These are phyloP conservation scores for Delonix regia DNA, from an alignment of 306 rosid genomes.

Conservation along the genomic window DNA sequence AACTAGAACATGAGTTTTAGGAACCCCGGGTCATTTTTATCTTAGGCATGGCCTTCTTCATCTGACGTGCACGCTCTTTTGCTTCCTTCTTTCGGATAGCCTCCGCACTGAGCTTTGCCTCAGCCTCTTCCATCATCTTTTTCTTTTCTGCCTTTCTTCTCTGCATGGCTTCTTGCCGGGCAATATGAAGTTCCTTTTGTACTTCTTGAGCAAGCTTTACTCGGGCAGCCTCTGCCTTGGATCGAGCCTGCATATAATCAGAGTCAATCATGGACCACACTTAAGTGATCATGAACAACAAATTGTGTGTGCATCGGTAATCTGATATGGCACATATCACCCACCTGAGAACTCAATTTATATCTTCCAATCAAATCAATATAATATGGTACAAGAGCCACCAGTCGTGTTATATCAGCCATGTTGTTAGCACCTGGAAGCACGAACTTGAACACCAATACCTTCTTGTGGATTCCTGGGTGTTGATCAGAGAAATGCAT, in stretches of 20 bases:
- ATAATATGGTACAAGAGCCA: slow-evolving; percentile 84
- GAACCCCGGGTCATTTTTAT: slow-evolving; percentile 85
- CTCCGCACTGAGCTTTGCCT: slow-evolving; percentile 89
- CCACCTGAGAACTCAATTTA: slow-evolving; percentile 89
- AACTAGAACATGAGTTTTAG: too few species aligned
- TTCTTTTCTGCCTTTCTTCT: slow-evolving; percentile 84
- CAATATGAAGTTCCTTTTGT: slow-evolving; percentile 76
- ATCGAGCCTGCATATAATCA: slow-evolving; percentile 68
- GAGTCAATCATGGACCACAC: slow-evolving; percentile 19
- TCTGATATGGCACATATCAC: slow-evolving; percentile 25
- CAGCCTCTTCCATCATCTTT: slow-evolving; percentile 89
- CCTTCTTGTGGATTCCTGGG: slow-evolving; percentile 73
- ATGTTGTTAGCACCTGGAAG: slow-evolving; percentile 79
- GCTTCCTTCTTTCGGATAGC: slow-evolving; percentile 81
- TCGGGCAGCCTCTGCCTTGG: slow-evolving; percentile 77
- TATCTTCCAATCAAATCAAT: slow-evolving; percentile 85
- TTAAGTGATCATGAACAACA: background rate
- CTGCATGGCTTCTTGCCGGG: slow-evolving; percentile 91
- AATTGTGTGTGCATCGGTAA: background rate
- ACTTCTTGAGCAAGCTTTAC: slow-evolving; percentile 82
- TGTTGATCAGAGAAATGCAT: slow-evolving; percentile 94
- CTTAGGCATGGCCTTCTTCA: slow-evolving; percentile 87
- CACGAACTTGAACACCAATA: slow-evolving; percentile 85
- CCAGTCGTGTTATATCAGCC: slow-evolving; percentile 85
- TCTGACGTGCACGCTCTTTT: slow-evolving; percentile 90